Percentiles rank a stretch among this genome's conserved stretches.
These are phyloP conservation scores for Daldinia vernicosa DNA, from an alignment of 495 filamentous ascomycete genomes.

Conservation along the genomic window DNA sequence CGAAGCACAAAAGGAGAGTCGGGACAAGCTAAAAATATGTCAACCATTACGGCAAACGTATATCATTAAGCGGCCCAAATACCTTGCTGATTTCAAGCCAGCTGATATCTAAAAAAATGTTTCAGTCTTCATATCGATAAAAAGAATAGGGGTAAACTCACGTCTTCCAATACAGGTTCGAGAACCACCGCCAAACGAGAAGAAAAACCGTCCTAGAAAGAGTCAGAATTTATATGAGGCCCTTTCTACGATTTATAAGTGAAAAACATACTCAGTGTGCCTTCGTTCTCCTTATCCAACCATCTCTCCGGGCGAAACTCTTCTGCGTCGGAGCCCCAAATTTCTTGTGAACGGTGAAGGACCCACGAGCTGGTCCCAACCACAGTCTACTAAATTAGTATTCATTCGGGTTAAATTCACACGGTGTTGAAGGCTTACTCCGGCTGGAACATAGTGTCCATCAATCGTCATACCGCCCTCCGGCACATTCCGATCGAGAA, in stretches of 20 bases:
- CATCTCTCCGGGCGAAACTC: background rate
- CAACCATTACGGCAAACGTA: background rate
- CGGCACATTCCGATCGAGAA: background rate
- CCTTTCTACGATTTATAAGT: background rate
- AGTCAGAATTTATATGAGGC: background rate
- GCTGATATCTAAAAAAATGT: background rate
- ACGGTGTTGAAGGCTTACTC: background rate
- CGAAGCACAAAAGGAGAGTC: background rate
- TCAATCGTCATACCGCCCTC: background rate
- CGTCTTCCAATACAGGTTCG: background rate
- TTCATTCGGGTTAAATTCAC: background rate
- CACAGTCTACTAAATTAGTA: background rate
- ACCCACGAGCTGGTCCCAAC: background rate
- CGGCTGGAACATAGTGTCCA: background rate
- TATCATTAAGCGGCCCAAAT: background rate
- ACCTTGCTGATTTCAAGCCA: background rate
- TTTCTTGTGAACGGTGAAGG: background rate
- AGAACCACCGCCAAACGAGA: background rate
- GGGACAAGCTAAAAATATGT: background rate
- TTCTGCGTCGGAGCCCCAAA: background rate
- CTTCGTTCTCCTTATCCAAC: background rate
- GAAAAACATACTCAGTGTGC: background rate
- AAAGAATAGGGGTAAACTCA: background rate
- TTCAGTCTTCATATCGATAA: background rate
- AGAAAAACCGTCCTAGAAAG: background rate